Conservation (phyloP, 1,139 yeast genomes). For the Arxiozyma heterogenica region DNA sequence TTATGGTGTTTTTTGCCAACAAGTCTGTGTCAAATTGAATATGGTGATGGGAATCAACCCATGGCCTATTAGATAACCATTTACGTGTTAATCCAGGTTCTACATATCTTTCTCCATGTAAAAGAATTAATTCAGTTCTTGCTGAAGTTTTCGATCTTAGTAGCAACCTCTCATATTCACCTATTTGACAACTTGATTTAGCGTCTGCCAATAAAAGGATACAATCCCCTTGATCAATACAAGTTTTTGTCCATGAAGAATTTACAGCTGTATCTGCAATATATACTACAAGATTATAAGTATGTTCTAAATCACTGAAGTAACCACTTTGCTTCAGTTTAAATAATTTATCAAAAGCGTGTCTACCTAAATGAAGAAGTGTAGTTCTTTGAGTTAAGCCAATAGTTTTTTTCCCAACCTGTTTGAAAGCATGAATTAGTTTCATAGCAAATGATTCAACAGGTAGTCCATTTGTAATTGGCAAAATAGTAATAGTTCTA, state of each 20-base stretch:
- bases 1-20: slow-evolving; percentile 4
- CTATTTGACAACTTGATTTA: slow-evolving; percentile 57
- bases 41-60: slow-evolving; percentile 94
- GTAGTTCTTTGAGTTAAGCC: slow-evolving; percentile 77
- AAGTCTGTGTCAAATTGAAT: slow-evolving; percentile 40
- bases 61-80: slow-evolving; percentile 77
- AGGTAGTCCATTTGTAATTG: slow-evolving; percentile 72
- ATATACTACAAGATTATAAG: slow-evolving; percentile 76
- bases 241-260: slow-evolving; percentile 85
- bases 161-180: slow-evolving; percentile 75
- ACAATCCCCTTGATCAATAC: slow-evolving; percentile 93
- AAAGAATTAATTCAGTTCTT: slow-evolving; percentile 72
- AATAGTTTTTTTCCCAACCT: slow-evolving; percentile 65
- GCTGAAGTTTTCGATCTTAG: slow-evolving; percentile 77
- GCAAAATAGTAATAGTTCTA: slow-evolving; percentile 77
- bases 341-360: slow-evolving; percentile 87
- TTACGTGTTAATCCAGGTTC: slow-evolving; percentile 74
- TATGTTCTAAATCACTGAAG: slow-evolving; percentile 84
- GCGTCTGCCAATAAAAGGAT: slow-evolving; percentile 65
- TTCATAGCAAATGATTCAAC: slow-evolving; percentile 75
- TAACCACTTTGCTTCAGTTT: slow-evolving; percentile 79
- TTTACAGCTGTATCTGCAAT: slow-evolving; percentile 78
- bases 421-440: slow-evolving; percentile 58
- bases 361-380: slow-evolving; percentile 72
- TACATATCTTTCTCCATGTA: slow-evolving; percentile 78